phyloP scores from a whole-genome alignment of 306 rosid genomes.

The Bauhinia variegata region DNA sequence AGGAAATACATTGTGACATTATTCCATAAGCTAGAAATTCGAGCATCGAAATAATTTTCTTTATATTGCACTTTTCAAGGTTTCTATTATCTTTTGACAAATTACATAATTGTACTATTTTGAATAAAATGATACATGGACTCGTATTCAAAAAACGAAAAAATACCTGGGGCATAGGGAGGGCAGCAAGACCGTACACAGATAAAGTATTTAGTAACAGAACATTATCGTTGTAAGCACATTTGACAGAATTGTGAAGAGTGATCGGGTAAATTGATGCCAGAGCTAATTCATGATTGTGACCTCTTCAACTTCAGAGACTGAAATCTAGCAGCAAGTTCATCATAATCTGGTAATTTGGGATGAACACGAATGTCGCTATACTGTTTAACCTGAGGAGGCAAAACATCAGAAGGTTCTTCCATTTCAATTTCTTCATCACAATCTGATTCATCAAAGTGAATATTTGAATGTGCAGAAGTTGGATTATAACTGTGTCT shows the following conservation, averaged over 20 bases:
- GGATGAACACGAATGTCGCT: constrained; percentile 48
- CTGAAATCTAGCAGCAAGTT: constrained; percentile 64
- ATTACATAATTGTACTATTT: background rate
- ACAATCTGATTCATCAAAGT: constrained; percentile 81
- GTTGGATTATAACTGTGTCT: constrained; percentile 73
- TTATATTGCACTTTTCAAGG: too few relatives aligned
- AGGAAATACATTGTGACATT: background rate
- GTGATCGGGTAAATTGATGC: background rate
- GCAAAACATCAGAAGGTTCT: constrained; percentile 46
- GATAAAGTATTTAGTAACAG: background rate
- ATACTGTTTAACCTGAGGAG: constrained; percentile 39
- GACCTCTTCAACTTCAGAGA: constrained; percentile 55
- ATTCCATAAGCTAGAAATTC: too few relatives aligned
- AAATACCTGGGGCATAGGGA: background rate
- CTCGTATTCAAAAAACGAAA: background rate
- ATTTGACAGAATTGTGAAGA: constrained; percentile 6
- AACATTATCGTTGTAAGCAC: constrained; percentile 7
- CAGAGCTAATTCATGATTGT: constrained; percentile 2
- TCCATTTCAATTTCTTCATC: constrained; percentile 76
- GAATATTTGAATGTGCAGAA: constrained; percentile 44
- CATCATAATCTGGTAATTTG: constrained; percentile 59
- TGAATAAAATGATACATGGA: background rate
- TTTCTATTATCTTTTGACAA: too few relatives aligned
- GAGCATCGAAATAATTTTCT: too few relatives aligned
- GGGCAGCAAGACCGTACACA: background rate